Conservation (phyloP, 2,329 filamentous ascomycete species). For the Fusarium lyarnte region DNA sequence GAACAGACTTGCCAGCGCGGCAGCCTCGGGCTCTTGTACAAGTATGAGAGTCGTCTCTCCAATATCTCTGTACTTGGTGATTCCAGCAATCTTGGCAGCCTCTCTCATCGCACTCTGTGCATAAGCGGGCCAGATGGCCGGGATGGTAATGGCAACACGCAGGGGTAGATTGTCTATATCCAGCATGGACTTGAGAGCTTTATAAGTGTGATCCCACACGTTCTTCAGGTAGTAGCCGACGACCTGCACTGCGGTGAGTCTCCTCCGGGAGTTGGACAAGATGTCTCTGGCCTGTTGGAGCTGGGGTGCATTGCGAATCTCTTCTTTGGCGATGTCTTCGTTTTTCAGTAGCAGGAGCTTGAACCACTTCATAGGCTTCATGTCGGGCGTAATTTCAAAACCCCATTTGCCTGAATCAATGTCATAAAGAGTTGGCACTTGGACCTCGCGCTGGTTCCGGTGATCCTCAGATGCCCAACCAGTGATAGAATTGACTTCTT, state of each 20-base stretch:
- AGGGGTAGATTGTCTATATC: neutral
- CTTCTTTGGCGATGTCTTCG: neutral
- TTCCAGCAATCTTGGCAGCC: neutral
- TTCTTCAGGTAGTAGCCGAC: slow-evolving; percentile 8
- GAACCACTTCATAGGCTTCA: slow-evolving; percentile 23
- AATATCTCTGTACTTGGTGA: neutral
- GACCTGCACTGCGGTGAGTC: neutral
- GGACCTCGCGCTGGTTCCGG: neutral
- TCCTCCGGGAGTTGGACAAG: neutral
- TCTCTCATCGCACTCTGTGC: neutral
- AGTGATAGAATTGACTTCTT: neutral
- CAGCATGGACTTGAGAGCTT: neutral
- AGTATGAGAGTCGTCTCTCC: neutral
- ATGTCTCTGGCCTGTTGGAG: neutral
- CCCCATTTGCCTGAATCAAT: slow-evolving; percentile 9
- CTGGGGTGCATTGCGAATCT: neutral
- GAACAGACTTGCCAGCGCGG: neutral
- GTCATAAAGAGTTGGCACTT: slow-evolving; percentile 21
- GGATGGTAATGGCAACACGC: neutral
- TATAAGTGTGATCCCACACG: slow-evolving; percentile 13
- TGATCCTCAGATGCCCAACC: neutral
- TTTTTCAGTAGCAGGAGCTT: slow-evolving; percentile 12
- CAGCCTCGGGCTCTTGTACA: neutral
- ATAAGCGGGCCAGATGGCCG: neutral
- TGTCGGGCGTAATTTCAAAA: slow-evolving; percentile 12